Evolutionary conservation across 2,329 filamentous ascomycete genomes (phyloP), one percentile per base, ranked within the genome.

Genomic region (Ophiognomonia clavigignenti-juglandacearum): DNA sequence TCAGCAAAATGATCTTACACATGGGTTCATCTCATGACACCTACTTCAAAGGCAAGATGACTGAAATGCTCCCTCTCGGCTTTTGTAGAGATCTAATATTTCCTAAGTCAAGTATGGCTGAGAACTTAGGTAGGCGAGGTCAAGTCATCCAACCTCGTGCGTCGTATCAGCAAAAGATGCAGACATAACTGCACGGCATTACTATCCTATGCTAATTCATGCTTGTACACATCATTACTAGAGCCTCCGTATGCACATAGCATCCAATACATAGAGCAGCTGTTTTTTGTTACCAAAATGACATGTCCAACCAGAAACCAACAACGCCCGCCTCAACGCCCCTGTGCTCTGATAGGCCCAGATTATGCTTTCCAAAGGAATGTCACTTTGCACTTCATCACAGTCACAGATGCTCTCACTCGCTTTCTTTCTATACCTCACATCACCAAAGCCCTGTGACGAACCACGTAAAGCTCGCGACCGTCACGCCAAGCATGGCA

Each of bases 391-490:
- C 50, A 46, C 27, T 39, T 46, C 39, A 52, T 49, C 42, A 43
- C 43, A 36, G 35, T 23, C 43, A 19, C 26, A 39, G 22, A 24
- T 13, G n/a, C 29, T 7, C 31, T 16, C 9, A 16, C 31, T 24
- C 27, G 37, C 26, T 37, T 35, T 24, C 9, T 5, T 26, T 22
- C 24, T 13, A 10, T 27, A 26, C 11, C 24, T 11, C 13, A 4
- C 6, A 37, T 45, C n/a, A 53, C 45, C 45, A 53, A 34, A 78
- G 59, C 3, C 80, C 78, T 20, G 69, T 69, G 31, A 82, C 77
- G 55, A 83, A 83, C 79, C 79, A 83, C 24, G 79, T 82, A 54
- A 84, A 83, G 59, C 75, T 79, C 24, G 78, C 53, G 4, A 83
- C 66, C 1, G 80, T 83, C 36, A 80, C 59, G 26, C 75, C 40